Conservation (phyloP, 352 stramenopile genomes). For the Phytophthora cactorum region DNA sequence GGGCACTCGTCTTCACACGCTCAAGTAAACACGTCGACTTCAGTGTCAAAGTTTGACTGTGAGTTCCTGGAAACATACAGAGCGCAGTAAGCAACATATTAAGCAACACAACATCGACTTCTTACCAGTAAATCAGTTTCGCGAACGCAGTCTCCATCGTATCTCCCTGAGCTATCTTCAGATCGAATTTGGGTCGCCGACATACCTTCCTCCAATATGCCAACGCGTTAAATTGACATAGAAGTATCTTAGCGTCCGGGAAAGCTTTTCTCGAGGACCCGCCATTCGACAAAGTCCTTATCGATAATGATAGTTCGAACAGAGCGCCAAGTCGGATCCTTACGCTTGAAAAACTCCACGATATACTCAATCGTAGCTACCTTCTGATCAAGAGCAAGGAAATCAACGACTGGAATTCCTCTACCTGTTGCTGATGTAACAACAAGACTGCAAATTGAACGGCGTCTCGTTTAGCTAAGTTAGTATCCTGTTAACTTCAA, state of each 20-base stretch:
- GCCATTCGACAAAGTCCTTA: slow-evolving; percentile 15
- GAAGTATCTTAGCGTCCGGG: slow-evolving; percentile 3
- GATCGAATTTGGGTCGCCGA: neutral
- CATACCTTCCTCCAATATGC: slow-evolving; percentile 14
- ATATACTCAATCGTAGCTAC: slow-evolving; percentile 17
- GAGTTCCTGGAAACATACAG: neutral
- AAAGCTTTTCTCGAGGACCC: slow-evolving; percentile 2
- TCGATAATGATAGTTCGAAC: slow-evolving; percentile 11
- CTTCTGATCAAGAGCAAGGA: slow-evolving; percentile 24
- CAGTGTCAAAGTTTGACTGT: slow-evolving; percentile 5
- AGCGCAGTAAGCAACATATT: slow-evolving; percentile 5
- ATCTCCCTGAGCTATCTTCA: slow-evolving; percentile 1
- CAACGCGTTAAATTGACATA: slow-evolving; percentile 11
- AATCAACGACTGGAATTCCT: slow-evolving; percentile 28
- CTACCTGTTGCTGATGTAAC: slow-evolving; percentile 20
- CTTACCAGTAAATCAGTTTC: slow-evolving; percentile 14
- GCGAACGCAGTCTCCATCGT: slow-evolving; percentile 1
- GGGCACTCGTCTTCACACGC: neutral
- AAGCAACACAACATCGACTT: neutral
- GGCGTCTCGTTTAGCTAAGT: too few species aligned
- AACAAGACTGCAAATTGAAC: too few species aligned
- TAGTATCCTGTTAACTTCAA: neutral
- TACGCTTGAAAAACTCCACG: slow-evolving; percentile 29
- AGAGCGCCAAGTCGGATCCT: slow-evolving; percentile 9
- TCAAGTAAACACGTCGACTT: neutral